Percentiles rank a stretch among this genome's conserved stretches.
phyloP scores from a whole-genome alignment of 2,329 filamentous ascomycete genomes.

The Botrytis hyacinthi region DNA sequence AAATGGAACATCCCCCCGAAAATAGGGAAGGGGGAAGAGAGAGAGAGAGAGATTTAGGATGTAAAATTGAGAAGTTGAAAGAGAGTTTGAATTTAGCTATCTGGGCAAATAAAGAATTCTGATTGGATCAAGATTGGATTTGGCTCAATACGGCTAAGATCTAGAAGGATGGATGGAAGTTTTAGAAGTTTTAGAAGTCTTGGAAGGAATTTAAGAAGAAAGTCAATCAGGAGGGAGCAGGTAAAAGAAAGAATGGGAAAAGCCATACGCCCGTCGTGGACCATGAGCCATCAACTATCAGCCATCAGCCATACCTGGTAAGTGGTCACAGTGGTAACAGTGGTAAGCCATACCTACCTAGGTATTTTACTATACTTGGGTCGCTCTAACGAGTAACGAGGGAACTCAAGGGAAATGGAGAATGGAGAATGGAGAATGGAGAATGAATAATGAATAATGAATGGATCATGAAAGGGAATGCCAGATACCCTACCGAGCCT shows the following conservation, averaged over 20 bases:
- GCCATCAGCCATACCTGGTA: too few species aligned
- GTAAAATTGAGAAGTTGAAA: conserved; percentile 4
- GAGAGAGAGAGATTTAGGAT: not conserved
- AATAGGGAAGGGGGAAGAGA: not conserved
- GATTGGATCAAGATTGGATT: not conserved
- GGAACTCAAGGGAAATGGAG: too few species aligned
- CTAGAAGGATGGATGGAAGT: not conserved
- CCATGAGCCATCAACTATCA: too few species aligned
- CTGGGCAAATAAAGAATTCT: not conserved
- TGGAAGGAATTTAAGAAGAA: conserved; percentile 1
- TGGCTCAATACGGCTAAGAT: not conserved
- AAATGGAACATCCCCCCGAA: not conserved
- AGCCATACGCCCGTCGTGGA: too few species aligned
- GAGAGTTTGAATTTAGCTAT: not conserved
- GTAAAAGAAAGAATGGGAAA: too few species aligned
- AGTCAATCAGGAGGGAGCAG: not conserved
- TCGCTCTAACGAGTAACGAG: not conserved
- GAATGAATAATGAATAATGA: too few species aligned
- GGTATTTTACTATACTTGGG: too few species aligned
- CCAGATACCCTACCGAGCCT: too few species aligned
- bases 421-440: not conserved
- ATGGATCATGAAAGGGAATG: not conserved
- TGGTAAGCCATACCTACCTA: not conserved
- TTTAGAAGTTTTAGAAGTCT: not conserved
- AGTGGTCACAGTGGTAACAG: too few species aligned